A percentile compares a stretch with the other conserved stretches of the same genome.
Conservation (phyloP, 1,139 yeast genomes). For the Arxiozyma telluris region DNA sequence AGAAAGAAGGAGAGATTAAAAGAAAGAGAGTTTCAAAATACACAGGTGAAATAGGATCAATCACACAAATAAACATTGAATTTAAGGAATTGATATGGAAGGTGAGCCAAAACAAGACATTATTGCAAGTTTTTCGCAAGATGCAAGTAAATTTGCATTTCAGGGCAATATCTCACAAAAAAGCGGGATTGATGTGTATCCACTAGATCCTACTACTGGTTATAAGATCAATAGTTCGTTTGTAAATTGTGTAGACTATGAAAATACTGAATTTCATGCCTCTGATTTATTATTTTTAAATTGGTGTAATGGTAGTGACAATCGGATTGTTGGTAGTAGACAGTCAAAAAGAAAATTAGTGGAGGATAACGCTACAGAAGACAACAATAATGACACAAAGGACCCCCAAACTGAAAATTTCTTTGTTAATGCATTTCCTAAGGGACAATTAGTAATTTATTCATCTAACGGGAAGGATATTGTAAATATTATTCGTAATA, state of each 20-base stretch:
- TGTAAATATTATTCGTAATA: slow-evolving; percentile 28
- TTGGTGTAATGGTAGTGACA: slow-evolving; percentile 19
- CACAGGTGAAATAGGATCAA: background rate
- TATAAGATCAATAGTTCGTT: slow-evolving; percentile 26
- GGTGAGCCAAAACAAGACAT: slow-evolving; percentile 8
- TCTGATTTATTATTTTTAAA: slow-evolving; percentile 21
- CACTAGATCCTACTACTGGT: slow-evolving; percentile 21
- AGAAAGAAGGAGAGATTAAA: no score
- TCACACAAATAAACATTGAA: slow-evolving; percentile 2
- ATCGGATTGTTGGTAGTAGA: slow-evolving; percentile 2
- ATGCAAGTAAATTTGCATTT: slow-evolving; percentile 27
- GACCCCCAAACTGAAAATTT: slow-evolving; percentile 13
- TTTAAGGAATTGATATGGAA: background rate
- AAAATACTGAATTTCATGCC: slow-evolving; percentile 23
- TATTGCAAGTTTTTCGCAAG: slow-evolving; percentile 27
- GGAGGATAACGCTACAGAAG: slow-evolving; percentile 8
- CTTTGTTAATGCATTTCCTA: slow-evolving; percentile 25
- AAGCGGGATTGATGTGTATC: slow-evolving; percentile 27
- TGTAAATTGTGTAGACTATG: slow-evolving; percentile 27
- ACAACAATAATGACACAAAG: slow-evolving; percentile 5
- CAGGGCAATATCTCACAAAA: slow-evolving; percentile 26
- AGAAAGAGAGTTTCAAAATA: no score
- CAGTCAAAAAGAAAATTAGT: slow-evolving; percentile 17
- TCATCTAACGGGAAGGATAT: slow-evolving; percentile 29
- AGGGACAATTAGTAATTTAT: slow-evolving; percentile 27